phyloP scores from a whole-genome alignment of 2,329 filamentous ascomycete species.

The Zymoseptoria crescenta region DNA sequence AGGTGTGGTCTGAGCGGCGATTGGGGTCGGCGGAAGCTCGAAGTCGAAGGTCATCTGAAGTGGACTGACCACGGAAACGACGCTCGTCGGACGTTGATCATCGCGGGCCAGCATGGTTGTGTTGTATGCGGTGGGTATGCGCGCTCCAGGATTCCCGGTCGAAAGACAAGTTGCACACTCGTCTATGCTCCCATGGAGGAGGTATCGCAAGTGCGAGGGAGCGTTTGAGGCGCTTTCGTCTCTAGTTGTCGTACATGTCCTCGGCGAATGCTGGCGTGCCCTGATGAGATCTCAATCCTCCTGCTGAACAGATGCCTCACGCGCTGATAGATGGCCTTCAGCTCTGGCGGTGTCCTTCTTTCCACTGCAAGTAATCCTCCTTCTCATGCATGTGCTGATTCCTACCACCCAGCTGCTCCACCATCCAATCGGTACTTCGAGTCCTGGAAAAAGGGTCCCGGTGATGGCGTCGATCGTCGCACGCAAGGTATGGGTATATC shows the following conservation, averaged over 20 bases:
- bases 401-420: not conserved
- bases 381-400: not conserved
- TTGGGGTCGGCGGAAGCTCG: slow-evolving; percentile 13
- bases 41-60: slow-evolving; percentile 26
- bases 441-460: not conserved
- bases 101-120: not conserved
- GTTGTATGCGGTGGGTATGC: not conserved
- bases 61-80: slow-evolving; percentile 19
- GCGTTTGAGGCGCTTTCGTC: not conserved
- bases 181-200: not conserved
- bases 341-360: not conserved
- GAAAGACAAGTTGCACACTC: not conserved
- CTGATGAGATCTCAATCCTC: not conserved
- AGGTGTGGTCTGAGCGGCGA: slow-evolving; percentile 2
- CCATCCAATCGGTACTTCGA: not conserved
- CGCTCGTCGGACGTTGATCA: not conserved
- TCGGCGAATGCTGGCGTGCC: not conserved
- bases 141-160: not conserved
- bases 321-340: not conserved
- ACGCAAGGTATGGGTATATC: not conserved
- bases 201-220: not conserved
- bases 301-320: too few relatives aligned
- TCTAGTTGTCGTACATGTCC: not conserved
- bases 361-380: not conserved
- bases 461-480: not conserved